Evolutionary conservation across 2,329 filamentous ascomycete genomes (phyloP), one percentile per base, ranked within the genome.

Genomic region (Pseudogymnoascus sp.): DNA sequence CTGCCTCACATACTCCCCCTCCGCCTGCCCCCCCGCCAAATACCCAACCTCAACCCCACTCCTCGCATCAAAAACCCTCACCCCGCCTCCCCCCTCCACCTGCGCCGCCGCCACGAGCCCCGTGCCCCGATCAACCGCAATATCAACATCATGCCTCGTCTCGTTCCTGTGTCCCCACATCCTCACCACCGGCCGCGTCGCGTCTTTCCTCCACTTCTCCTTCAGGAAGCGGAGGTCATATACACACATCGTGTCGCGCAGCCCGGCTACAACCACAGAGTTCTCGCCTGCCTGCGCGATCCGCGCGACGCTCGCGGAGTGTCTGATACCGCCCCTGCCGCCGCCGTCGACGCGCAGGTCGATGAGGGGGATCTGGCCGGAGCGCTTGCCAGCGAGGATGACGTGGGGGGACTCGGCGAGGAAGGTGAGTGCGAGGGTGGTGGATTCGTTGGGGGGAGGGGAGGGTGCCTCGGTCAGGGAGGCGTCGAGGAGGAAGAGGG

Each of bases 31-130:
- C 7, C 21, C 42, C 5, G 42, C 42, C 19, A 46, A 13, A 46
- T 46, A 46, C 21, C 19, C 42, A 46, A 46, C 11, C 13, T 46
- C 42, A 46, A 11, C 7, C 21, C 42, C 42, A 15, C 42, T 26
- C 42, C 23, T 21, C 6, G 15, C 42, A 46, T 46, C 42, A 38
- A 60, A 65, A 10, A 65, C 23, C 19, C 56, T 35, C 31, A 65
- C 35, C 7, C 50, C 42, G 6, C 40, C 26, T n/a, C 59, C 60
- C 7, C 37, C 38, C 37, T 82, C 76, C 40, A 82, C 79, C 56
- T 83, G 81, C 0, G 80, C 82, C 0, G 83, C 80, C 0, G 83
- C 84, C 4, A 83, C 78, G 23, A 83, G 67, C 11, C 81, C 81
- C 7, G 78, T 70, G n/a, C 76, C 74, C 0, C 72, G 59, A 63